Base-by-base conservation (phyloP, 2,329 filamentous ascomycete genomes). In the Endoconidiophora laricicola region DNA sequence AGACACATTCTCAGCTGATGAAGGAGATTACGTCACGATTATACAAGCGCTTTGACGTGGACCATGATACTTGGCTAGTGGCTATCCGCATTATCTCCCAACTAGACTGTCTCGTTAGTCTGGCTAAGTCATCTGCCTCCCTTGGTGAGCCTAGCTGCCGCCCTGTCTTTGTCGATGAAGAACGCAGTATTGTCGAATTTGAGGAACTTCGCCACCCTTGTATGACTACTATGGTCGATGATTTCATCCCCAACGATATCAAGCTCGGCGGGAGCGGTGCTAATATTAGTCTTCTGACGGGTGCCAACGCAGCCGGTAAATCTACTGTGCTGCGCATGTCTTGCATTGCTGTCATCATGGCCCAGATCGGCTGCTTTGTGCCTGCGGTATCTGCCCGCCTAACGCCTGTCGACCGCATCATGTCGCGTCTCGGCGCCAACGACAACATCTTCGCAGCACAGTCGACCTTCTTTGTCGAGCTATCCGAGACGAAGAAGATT, bases 381-480 rank as follows among this genome's bases (percentile, higher is more conserved):
- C 91, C 91, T 1, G 88, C 86, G 53, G 71, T 74, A 16, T 86
- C 80, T 2, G 91, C 91, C 1, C 79, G 74, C 2, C 72, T 98
- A 42, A 96, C 90, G 0, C 90, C 91, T 0, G 79, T 94, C 2
- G 91, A 98, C 62, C 85, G 91, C 49, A 96, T 98, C 69, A 98
- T 98, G 91, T 96, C 90, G 7, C 86, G 91, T 43, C 78, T 98
- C 0, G 91, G 91, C 7, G 91, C 91, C 44, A 94, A 96, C 60
- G 91, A 98, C 76, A 96, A 96, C 65, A 98, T 98, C 58, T 96
- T 98, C 61, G 91, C 90, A 1, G 86, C 90, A 0, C 91, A 98
- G 64, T 94, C 86, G 12, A 98, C 91, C 2, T 98, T 98, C 71
- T 96, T 98, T 60, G 90, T 98, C 24, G 91, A 98, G 65, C 70